Evolutionary conservation across 768 basidiomycete species (phyloP).

Genomic region (Melanogaster broomeanus): DNA sequence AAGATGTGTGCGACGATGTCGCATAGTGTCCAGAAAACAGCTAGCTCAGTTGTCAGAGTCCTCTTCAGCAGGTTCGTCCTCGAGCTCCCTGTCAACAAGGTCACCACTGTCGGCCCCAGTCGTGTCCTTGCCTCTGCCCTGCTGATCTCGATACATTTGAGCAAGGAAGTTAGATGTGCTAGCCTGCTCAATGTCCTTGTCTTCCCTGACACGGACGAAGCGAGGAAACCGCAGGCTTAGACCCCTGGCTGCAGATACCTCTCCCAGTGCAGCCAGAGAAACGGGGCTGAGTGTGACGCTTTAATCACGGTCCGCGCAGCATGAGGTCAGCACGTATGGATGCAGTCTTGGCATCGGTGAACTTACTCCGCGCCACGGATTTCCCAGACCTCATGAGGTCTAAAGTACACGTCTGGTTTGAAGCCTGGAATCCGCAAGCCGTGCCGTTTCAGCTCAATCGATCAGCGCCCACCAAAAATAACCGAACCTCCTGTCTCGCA

Average conservation of each 20-base stretch:
- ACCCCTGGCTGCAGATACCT: slow-evolving; percentile 60
- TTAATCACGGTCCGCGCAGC: slow-evolving; percentile 1
- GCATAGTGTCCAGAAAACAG: neutral
- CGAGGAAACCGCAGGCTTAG: slow-evolving; percentile 87
- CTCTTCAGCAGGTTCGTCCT: slow-evolving; percentile 31
- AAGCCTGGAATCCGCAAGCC: slow-evolving; percentile 44
- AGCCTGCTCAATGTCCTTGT: slow-evolving; percentile 73
- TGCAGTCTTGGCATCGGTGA: slow-evolving; percentile 1
- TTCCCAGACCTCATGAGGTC: slow-evolving; percentile 85
- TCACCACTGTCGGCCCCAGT: slow-evolving; percentile 59
- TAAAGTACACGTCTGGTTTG: slow-evolving; percentile 67
- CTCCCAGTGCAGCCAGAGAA: slow-evolving; percentile 73
- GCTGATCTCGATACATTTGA: slow-evolving; percentile 67
- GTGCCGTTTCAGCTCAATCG: neutral
- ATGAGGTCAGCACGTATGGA: slow-evolving; percentile 9
- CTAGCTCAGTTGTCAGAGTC: slow-evolving; percentile 25
- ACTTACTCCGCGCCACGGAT: slow-evolving; percentile 74
- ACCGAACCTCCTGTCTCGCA: slow-evolving; percentile 63
- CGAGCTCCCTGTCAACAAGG: slow-evolving; percentile 53
- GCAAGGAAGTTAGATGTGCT: slow-evolving; percentile 72
- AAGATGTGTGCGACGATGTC: too few relatives aligned
- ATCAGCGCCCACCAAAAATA: neutral
- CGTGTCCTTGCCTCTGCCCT: slow-evolving; percentile 35
- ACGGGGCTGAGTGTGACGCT: slow-evolving; percentile 86
- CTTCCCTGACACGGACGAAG: slow-evolving; percentile 72